These are phyloP conservation scores for Solanum ahanhuiri DNA, from an alignment of 257 asterid genomes.

Conservation along the genomic window DNA sequence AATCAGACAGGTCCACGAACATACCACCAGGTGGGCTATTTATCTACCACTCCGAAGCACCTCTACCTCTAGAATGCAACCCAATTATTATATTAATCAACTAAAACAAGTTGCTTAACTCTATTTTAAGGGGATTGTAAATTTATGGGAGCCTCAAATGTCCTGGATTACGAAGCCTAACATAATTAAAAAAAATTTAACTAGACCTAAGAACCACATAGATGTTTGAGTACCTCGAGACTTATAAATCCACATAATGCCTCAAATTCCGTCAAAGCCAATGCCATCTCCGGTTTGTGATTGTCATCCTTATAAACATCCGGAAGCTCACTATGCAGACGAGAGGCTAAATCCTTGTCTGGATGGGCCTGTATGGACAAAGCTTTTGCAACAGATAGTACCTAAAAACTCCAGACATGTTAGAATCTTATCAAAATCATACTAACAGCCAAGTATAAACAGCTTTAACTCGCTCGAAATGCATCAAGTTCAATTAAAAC, in stretches of 20 bases:
- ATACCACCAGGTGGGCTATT: background rate
- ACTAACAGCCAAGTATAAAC: background rate
- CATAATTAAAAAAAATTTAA: background rate
- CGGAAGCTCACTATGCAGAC: conserved; percentile 60
- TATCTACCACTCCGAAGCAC: background rate
- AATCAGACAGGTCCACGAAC: background rate
- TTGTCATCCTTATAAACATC: conserved; percentile 72
- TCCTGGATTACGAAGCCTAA: background rate
- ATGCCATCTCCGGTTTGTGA: conserved; percentile 99
- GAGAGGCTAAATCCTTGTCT: conserved; percentile 65
- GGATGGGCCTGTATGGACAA: conserved; percentile 98
- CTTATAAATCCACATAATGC: conserved; percentile 79
- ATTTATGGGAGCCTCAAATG: background rate
- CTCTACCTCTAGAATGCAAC: background rate
- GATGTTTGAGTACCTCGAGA: conserved; percentile 40
- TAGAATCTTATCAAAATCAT: background rate
- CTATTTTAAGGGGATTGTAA: background rate
- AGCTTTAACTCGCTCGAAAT: background rate
- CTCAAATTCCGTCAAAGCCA: conserved; percentile 79
- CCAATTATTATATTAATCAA: background rate
- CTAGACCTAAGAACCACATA: background rate
- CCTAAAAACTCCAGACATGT: conserved; percentile 24
- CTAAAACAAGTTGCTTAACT: background rate
- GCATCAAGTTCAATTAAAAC: background rate
- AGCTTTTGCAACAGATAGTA: conserved; percentile 80